Conservation (phyloP, 345 rosid genomes). For the Eucalyptus cloeziana region DNA sequence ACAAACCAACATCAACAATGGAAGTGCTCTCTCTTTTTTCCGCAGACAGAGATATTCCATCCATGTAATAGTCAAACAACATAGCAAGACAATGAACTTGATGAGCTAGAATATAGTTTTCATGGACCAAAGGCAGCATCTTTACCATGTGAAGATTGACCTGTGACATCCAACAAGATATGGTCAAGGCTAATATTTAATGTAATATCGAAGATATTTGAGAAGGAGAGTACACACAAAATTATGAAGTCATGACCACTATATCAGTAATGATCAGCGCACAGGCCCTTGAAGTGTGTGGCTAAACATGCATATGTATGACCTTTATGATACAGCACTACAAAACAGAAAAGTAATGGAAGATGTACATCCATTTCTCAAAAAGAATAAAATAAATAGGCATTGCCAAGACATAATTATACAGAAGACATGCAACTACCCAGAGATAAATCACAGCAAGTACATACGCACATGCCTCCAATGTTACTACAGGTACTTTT, state of each 20-base stretch:
- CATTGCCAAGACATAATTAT: not conserved
- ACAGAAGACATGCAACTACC: not conserved
- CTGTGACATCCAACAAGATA: conserved; percentile 19
- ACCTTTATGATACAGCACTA: not conserved
- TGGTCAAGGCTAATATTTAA: not conserved
- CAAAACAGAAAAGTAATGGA: not conserved
- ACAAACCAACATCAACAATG: conserved; percentile 66
- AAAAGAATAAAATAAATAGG: not conserved
- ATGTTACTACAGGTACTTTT: not conserved
- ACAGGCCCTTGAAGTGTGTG: not conserved
- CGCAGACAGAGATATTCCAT: conserved; percentile 37
- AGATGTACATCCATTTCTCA: not conserved
- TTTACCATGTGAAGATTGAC: conserved; percentile 73
- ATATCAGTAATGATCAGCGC: not conserved
- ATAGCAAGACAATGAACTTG: conserved; percentile 70
- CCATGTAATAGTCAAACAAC: conserved; percentile 72
- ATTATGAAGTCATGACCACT: not conserved
- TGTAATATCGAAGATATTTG: not conserved
- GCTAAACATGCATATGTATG: not conserved
- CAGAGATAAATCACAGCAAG: not conserved
- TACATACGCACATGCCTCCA: not conserved
- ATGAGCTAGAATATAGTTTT: conserved; percentile 50
- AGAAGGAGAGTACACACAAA: not conserved
- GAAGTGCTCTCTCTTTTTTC: conserved; percentile 41
- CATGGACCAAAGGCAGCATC: conserved; percentile 49